Base-by-base conservation (phyloP, 2,329 filamentous ascomycete genomes). In the Grosmannia huntii region DNA sequence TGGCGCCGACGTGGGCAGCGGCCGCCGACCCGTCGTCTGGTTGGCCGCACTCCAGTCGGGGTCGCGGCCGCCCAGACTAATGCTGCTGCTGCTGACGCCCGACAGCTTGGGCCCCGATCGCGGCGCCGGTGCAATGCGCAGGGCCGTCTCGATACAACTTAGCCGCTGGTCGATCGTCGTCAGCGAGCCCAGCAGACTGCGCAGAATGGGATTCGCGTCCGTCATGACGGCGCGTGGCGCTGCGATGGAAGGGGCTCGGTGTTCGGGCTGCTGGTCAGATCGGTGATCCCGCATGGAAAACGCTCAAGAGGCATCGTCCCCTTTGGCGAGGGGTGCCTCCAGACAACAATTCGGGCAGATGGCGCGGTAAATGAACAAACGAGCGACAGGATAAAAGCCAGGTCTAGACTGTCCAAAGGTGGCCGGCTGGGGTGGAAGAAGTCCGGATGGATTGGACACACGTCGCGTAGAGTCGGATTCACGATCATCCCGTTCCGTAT, bases 151-250 rank as follows among this genome's bases (percentile, higher is more conserved):
- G 60, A 69, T 67, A 33, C 66, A 63, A 51, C 53, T 60, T 14
- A 69, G 66, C 21, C 68, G 67, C 57, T 65, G 64, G 60, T 69
- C 66, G 56, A 69, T 68, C 19, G 66, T 62, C n/a, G 61, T 57
- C 54, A 69, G 63, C 25, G 66, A 63, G 60, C 63, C 65, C n/a
- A 69, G 55, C 49, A 69, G 60, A 6, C 57, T 50, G n/a, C 52
- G 59, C 44, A 63, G 51, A 21, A 63, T 61, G 11, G 60, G 58
- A 14, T 57, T 55, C 41, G 60, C 58, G 50, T 61, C 61, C 25
- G 57, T 52, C 57, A 59, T 61, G 54, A 36, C 53, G 28, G 5
- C 50, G 28, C n/a, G 33, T 38, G 31, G 19, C 23, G n/a, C 19
- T 12, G 19, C 10, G 21, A 50, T 50, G 21, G 48, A 2, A 28